A percentile compares a stretch with the other conserved stretches of the same genome.
Evolutionary conservation across 2,329 filamentous ascomycete genomes (phyloP).

Genomic region (Aureobasidium sp.): DNA sequence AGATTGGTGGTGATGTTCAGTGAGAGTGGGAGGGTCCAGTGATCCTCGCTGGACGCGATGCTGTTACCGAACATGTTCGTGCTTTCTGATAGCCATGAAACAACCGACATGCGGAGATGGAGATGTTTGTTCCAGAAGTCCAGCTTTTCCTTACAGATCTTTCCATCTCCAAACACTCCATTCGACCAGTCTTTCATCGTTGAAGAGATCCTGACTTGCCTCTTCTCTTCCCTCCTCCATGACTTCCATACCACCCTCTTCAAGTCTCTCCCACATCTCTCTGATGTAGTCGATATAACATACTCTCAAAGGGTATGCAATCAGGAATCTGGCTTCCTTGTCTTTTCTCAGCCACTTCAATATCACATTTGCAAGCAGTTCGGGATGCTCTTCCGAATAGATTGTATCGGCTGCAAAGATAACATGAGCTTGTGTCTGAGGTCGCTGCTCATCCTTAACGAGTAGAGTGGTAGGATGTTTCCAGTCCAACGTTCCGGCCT

Average conservation of each 20-base stretch:
- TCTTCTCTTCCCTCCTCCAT: constrained; percentile 26
- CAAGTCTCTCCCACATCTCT: constrained; percentile 33
- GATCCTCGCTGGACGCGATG: neutral
- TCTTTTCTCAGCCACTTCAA: constrained; percentile 26
- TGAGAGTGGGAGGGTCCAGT: neutral
- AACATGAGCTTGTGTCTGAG: constrained; percentile 15
- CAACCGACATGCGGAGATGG: neutral
- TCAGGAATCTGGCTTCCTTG: constrained; percentile 25
- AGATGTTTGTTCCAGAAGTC: neutral
- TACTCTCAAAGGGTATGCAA: constrained; percentile 32
- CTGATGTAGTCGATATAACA: constrained; percentile 36
- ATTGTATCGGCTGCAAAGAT: constrained; percentile 36
- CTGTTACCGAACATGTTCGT: neutral
- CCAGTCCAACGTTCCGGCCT: constrained; percentile 32
- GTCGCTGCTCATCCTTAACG: neutral
- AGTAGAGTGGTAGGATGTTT: constrained; percentile 21
- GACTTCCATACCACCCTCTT: constrained; percentile 29
- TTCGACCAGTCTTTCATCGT: constrained; percentile 30
- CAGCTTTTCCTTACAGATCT: constrained; percentile 17
- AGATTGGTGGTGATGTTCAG: neutral
- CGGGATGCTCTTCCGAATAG: constrained; percentile 34
- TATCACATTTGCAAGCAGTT: constrained; percentile 29
- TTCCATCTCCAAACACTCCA: constrained; percentile 34
- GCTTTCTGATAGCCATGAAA: neutral
- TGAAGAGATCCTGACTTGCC: constrained; percentile 23